Evolutionary conservation across 208 protist species (phyloP).

Genomic region (Acanthamoeba lenticulata): DNA sequence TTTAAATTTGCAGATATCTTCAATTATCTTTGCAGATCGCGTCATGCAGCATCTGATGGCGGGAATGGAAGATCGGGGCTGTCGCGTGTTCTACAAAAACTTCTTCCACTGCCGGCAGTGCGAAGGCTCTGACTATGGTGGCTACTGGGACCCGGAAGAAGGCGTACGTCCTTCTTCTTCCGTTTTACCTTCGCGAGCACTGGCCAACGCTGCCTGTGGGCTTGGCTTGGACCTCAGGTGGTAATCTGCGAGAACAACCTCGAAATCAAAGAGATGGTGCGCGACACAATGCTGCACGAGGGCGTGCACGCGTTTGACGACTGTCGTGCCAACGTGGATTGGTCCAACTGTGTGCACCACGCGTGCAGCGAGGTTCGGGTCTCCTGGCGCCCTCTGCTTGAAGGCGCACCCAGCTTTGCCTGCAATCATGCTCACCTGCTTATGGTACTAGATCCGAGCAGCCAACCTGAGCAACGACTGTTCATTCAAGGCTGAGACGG

Average conservation of each 20-base stretch:
- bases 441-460: slow-evolving; percentile 60
- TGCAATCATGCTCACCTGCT: neutral
- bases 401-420: neutral
- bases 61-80: slow-evolving; percentile 22
- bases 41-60: slow-evolving; percentile 53
- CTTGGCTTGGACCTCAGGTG: too few relatives aligned
- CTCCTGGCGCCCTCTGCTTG: neutral
- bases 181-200: too few relatives aligned
- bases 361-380: slow-evolving; percentile 75
- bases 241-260: slow-evolving; percentile 65
- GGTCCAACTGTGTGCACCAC: slow-evolving; percentile 78
- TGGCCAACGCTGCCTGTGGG: too few relatives aligned
- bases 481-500: slow-evolving; percentile 54
- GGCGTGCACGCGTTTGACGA: slow-evolving; percentile 77
- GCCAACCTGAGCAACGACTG: slow-evolving; percentile 78
- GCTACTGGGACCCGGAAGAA: slow-evolving; percentile 47
- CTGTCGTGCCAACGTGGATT: slow-evolving; percentile 75
- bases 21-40: slow-evolving; percentile 21
- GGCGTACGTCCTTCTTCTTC: neutral
- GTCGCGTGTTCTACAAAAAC: slow-evolving; percentile 36
- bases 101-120: slow-evolving; percentile 55
- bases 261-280: neutral
- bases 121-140: neutral
- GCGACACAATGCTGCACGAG: slow-evolving; percentile 73
- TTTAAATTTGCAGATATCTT: neutral